These are phyloP conservation scores for Solanum chiquidenum DNA, from an alignment of 257 asterid genomes.

Conservation along the genomic window DNA sequence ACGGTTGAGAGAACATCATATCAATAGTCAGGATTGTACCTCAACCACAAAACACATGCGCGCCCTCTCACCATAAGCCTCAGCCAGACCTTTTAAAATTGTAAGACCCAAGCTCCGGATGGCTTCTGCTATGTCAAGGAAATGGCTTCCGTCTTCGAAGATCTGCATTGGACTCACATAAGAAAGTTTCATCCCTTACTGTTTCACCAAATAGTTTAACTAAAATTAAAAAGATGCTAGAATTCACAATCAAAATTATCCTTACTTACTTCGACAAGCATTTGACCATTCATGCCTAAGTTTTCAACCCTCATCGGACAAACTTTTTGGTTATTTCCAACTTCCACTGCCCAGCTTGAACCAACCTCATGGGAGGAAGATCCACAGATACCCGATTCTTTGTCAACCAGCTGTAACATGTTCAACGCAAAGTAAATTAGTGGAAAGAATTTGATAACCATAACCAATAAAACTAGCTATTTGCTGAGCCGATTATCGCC, in stretches of 20 bases:
- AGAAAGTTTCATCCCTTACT: background rate
- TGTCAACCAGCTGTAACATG: slow-evolving; percentile 61
- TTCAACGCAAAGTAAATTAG: background rate
- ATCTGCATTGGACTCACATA: background rate
- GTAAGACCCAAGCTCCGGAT: slow-evolving; percentile 77
- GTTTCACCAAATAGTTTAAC: background rate
- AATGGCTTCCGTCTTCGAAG: slow-evolving; percentile 58
- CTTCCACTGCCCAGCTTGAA: slow-evolving; percentile 99
- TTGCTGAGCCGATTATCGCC: background rate
- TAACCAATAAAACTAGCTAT: background rate
- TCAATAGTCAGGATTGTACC: slow-evolving; percentile 33
- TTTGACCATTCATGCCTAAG: slow-evolving; percentile 65
- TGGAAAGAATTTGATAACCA: background rate
- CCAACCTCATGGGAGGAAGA: slow-evolving; percentile 65
- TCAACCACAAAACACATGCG: slow-evolving; percentile 89
- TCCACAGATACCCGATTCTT: slow-evolving; percentile 46
- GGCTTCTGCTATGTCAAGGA: slow-evolving; percentile 78
- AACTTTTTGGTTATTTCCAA: slow-evolving; percentile 62
- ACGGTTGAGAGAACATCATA: background rate
- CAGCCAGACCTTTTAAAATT: slow-evolving; percentile 76
- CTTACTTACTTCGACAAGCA: slow-evolving; percentile 73
- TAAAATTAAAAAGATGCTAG: background rate
- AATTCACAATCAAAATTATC: background rate
- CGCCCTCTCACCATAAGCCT: slow-evolving; percentile 53
- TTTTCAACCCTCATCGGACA: slow-evolving; percentile 91